Percentiles rank a stretch among this genome's conserved stretches.
These are phyloP conservation scores for Datura wrightii DNA, from an alignment of 257 asterid genomes.

Conservation along the genomic window DNA sequence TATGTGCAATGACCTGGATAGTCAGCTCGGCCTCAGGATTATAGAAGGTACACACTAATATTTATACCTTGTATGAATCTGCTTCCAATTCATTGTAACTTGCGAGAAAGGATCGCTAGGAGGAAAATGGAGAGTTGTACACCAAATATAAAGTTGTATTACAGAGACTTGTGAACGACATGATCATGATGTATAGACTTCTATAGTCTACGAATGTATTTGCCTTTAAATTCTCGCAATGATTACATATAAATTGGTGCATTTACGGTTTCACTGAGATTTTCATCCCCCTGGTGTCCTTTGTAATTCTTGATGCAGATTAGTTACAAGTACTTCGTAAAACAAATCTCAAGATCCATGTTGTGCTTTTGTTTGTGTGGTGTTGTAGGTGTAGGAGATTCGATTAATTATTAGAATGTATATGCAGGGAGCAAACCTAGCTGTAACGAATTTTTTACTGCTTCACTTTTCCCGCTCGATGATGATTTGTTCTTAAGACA, in stretches of 20 bases:
- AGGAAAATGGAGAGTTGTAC: conserved; percentile 19
- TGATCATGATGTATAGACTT: background rate
- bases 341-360: background rate
- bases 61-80: background rate
- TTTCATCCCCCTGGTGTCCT: background rate
- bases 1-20: background rate
- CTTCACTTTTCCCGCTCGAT: background rate
- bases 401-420: background rate
- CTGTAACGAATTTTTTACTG: background rate
- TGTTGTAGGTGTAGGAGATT: background rate
- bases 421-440: background rate
- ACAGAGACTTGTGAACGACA: background rate
- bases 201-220: background rate
- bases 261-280: background rate
- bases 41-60: conserved; percentile 7
- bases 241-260: background rate
- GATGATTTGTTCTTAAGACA: too few relatives aligned
- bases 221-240: background rate
- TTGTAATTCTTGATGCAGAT: background rate
- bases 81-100: background rate
- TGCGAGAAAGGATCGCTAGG: background rate
- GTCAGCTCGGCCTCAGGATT: background rate
- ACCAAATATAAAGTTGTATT: background rate
- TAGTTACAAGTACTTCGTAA: background rate
- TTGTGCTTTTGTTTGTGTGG: background rate